Conservation (phyloP, 176 grass and related monocot genomes). For the Musa acuminata region DNA sequence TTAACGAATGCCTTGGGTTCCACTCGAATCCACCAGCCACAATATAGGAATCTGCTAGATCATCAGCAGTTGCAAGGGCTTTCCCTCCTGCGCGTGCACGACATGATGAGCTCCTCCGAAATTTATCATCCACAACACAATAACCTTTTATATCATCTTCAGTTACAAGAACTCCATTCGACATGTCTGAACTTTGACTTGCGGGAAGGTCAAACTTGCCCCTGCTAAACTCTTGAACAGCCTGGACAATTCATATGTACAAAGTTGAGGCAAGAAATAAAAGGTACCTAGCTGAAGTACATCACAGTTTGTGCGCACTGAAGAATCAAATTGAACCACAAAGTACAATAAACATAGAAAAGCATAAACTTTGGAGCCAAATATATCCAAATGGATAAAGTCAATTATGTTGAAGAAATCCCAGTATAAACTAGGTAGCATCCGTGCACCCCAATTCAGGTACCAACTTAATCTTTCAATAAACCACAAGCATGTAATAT, state of each 20-base stretch:
- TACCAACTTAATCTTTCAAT: background rate
- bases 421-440: background rate
- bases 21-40: too few species aligned
- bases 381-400: too few species aligned
- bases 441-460: background rate
- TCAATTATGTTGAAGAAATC: too few species aligned
- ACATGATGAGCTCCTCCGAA: background rate
- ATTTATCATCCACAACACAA: background rate
- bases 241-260: constrained; percentile 31
- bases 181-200: constrained; percentile 17
- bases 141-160: constrained; percentile 4
- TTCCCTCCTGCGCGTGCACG: too few species aligned
- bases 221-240: constrained; percentile 54
- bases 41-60: too few species aligned
- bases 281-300: background rate
- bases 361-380: too few species aligned
- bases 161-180: constrained; percentile 4
- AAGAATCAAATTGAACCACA: background rate
- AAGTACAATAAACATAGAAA: too few species aligned
- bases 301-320: background rate
- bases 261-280: background rate
- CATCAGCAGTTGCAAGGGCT: too few species aligned
- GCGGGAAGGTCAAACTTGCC: constrained; percentile 28
- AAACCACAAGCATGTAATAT: background rate
- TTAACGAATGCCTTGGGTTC: background rate